Evolutionary conservation across 768 basidiomycete species (phyloP).

Genomic region (Rhodotorula kratochvilovae): DNA sequence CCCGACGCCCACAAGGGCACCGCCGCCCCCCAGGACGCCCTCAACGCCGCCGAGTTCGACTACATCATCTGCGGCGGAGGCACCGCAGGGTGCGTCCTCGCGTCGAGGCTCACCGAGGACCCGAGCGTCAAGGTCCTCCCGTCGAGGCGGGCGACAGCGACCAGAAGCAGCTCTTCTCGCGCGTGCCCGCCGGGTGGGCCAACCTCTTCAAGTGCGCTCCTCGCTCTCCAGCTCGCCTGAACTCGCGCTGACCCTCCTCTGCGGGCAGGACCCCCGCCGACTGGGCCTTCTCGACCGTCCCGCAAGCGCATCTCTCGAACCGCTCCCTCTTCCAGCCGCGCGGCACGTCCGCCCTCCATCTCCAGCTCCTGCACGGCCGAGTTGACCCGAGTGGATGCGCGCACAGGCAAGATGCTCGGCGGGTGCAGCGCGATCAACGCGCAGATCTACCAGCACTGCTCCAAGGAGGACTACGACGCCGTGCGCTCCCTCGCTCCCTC

Average conservation of each 20-base stretch:
- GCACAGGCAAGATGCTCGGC: slow-evolving; percentile 38
- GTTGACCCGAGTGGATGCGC: not conserved
- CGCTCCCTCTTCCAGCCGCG: slow-evolving; percentile 32
- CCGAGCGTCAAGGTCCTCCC: slow-evolving; percentile 31
- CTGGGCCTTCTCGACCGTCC: slow-evolving; percentile 26
- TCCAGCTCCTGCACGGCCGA: no score
- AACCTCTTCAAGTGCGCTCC: slow-evolving; percentile 19
- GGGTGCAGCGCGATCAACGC: slow-evolving; percentile 37
- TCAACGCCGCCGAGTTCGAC: not conserved
- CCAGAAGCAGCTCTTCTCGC: slow-evolving; percentile 23
- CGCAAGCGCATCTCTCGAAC: slow-evolving; percentile 10
- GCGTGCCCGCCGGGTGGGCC: slow-evolving; percentile 35
- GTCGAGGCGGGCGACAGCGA: slow-evolving; percentile 39
- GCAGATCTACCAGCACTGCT: slow-evolving; percentile 35
- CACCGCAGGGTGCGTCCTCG: slow-evolving; percentile 40
- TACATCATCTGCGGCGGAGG: slow-evolving; percentile 30
- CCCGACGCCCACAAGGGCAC: not conserved
- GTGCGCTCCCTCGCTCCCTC: slow-evolving; percentile 10
- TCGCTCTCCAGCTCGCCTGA: not conserved
- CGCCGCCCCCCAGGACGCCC: not conserved
- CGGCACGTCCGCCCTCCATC: not conserved
- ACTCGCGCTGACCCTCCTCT: not conserved
- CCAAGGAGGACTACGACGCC: slow-evolving; percentile 35
- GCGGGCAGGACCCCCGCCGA: slow-evolving; percentile 21
- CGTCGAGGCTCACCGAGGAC: slow-evolving; percentile 36